Evolutionary conservation across 2,329 filamentous ascomycete genomes (phyloP), one percentile per base, ranked within the genome.

Genomic region (Diaporthe eres): DNA sequence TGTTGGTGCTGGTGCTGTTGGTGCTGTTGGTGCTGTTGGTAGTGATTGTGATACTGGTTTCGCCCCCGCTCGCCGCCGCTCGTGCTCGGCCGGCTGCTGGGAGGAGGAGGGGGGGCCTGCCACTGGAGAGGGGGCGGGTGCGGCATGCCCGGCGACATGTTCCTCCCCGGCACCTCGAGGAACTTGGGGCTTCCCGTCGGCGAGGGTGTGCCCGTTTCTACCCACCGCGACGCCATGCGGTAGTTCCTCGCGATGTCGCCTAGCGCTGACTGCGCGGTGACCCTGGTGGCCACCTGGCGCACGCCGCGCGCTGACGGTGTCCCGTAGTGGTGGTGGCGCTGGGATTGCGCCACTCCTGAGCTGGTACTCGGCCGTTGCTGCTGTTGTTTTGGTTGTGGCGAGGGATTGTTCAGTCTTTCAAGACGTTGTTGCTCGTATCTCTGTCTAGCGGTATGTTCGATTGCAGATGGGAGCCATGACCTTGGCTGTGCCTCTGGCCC

Each of bases 381-480:
- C 42, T 70, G 70, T n/a, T 63, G 58, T n/a, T 57, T 51, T 68
- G 34, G 70, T 31, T 28, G 53, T 51, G 65, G 60, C 7, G 60
- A 25, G 25, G 22, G 19, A 31, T 39, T 72, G 31, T 65, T 42
- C 6, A 73, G 25, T 39, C 67, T 49, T 17, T 72, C 71, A 22
- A 70, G 60, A 15, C 60, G 60, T 28, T 65, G 58, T 57, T 74
- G 75, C 34, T 75, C 72, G 22, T 72, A 51, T 31, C 70, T 76
- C 51, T 68, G 72, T 22, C 77, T 78, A 17, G 80, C 79, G 1
- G 80, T 79, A 70, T 82, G 81, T 72, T 82, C 80, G 13, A 78
- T 25, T 0, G 81, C 81, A 0, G 85, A 86, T 22, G 85, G 85
- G 71, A 86, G 84, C 85, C 85, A 86, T 19, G 82, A 82, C 44